Percentiles rank a stretch among this genome's conserved stretches.
These are phyloP conservation scores for Solanum hybrid DNA, from an alignment of 305 asterid species.

Conservation along the genomic window DNA sequence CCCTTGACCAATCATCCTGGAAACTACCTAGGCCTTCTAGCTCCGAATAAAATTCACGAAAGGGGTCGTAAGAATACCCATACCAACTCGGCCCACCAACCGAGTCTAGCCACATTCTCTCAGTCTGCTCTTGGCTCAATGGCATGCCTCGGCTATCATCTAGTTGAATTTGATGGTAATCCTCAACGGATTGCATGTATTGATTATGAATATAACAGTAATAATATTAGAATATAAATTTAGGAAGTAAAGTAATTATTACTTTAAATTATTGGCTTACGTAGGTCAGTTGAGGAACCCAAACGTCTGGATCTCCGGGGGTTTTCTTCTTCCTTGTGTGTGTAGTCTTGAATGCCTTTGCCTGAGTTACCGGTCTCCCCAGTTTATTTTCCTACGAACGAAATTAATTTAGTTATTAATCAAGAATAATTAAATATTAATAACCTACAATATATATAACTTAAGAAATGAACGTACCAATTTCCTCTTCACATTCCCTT, in stretches of 20 bases:
- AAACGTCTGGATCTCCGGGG: neutral
- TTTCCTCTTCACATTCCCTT: neutral
- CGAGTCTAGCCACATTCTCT: neutral
- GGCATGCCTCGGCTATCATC: neutral
- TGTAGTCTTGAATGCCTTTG: neutral
- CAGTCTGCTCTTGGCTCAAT: neutral
- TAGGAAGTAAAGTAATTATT: neutral
- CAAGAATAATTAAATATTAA: neutral
- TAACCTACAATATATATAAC: neutral
- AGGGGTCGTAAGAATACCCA: neutral
- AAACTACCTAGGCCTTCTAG: neutral
- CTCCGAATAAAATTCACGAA: neutral
- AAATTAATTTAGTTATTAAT: neutral
- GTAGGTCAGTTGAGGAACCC: neutral
- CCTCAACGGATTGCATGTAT: neutral
- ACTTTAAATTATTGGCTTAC: neutral
- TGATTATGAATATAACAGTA: neutral
- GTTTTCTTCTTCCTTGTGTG: neutral
- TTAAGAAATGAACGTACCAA: neutral
- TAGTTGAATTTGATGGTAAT: neutral
- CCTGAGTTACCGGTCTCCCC: neutral
- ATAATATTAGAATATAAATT: neutral
- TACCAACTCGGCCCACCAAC: neutral
- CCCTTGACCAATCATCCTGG: neutral
- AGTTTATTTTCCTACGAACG: neutral